Evolutionary conservation across 306 rosid species (phyloP).

Genomic region (Lathyrus sativus): DNA sequence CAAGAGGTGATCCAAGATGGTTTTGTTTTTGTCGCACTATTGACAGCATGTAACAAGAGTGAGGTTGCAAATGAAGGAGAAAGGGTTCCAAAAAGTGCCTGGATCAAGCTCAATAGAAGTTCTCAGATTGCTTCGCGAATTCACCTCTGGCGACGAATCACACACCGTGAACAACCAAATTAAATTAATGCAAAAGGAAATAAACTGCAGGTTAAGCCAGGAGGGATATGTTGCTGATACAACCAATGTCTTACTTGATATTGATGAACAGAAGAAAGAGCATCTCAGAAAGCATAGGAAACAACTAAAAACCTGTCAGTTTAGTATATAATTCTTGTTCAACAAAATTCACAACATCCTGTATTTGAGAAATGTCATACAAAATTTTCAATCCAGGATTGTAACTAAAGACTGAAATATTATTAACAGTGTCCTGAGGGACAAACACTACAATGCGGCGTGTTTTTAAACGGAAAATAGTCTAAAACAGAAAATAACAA

Average conservation of each 20-base stretch:
- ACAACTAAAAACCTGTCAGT: neutral
- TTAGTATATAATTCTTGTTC: neutral
- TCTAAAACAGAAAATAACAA: neutral
- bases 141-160: constrained; percentile 66
- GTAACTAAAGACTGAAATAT: constrained; percentile 12
- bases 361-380: constrained; percentile 5
- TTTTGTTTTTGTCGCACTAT: too few species aligned
- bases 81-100: constrained; percentile 60
- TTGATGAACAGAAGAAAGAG: constrained; percentile 65
- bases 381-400: constrained; percentile 26
- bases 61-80: constrained; percentile 69
- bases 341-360: constrained; percentile 12
- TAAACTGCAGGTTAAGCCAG: constrained; percentile 54
- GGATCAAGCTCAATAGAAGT: constrained; percentile 71
- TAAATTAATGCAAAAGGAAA: constrained; percentile 62
- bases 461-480: neutral
- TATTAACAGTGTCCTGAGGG: constrained; percentile 5
- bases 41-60: constrained; percentile 61
- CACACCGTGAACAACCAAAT: constrained; percentile 41
- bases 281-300: constrained; percentile 26
- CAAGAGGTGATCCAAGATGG: too few species aligned
- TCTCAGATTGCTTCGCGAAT: constrained; percentile 66
- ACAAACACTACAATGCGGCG: constrained; percentile 19
- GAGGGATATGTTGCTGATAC: constrained; percentile 75
- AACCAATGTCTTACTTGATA: constrained; percentile 71